Evolutionary conservation across 108 stramenopile species (phyloP).

Genomic region (Schizochytrium sp.): DNA sequence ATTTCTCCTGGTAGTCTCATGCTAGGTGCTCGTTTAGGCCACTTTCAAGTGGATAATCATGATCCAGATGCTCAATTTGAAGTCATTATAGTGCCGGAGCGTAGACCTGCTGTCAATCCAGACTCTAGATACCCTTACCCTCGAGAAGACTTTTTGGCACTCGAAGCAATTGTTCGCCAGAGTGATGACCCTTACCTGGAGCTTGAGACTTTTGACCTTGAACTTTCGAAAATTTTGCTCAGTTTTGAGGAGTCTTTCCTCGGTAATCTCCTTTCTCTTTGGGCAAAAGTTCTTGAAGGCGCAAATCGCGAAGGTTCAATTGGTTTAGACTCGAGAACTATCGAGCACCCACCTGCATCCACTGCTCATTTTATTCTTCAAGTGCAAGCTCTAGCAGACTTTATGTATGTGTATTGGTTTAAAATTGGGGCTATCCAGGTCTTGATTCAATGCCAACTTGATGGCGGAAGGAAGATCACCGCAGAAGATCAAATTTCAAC

Average conservation of each 20-base stretch:
- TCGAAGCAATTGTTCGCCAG: slow-evolving; percentile 25
- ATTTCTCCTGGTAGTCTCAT: not conserved
- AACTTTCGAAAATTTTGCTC: not conserved
- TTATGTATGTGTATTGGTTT: slow-evolving; percentile 59
- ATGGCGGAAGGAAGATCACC: slow-evolving; percentile 4
- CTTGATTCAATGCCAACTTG: not conserved
- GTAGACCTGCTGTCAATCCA: not conserved
- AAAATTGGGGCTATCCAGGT: slow-evolving; percentile 7
- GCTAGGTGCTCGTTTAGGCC: not conserved
- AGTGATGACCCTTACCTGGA: slow-evolving; percentile 19
- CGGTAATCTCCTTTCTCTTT: slow-evolving; percentile 1
- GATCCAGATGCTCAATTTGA: slow-evolving; percentile 35
- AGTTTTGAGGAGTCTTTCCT: slow-evolving; percentile 46
- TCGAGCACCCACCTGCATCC: slow-evolving; percentile 35
- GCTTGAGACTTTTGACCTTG: slow-evolving; percentile 43
- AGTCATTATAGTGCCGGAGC: slow-evolving; percentile 2
- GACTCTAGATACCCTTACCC: slow-evolving; percentile 13
- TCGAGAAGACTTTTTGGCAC: not conserved
- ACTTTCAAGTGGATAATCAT: slow-evolving; percentile 48
- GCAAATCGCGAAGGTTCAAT: not conserved
- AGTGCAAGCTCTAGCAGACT: slow-evolving; percentile 48
- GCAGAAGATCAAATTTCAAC: slow-evolving; percentile 6
- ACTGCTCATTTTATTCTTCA: slow-evolving; percentile 45
- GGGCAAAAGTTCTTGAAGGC: slow-evolving; percentile 32
- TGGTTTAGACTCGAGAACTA: too few species aligned